Conservation (phyloP, 1,284 basidiomycete genomes). For the Tremellales sp. region DNA sequence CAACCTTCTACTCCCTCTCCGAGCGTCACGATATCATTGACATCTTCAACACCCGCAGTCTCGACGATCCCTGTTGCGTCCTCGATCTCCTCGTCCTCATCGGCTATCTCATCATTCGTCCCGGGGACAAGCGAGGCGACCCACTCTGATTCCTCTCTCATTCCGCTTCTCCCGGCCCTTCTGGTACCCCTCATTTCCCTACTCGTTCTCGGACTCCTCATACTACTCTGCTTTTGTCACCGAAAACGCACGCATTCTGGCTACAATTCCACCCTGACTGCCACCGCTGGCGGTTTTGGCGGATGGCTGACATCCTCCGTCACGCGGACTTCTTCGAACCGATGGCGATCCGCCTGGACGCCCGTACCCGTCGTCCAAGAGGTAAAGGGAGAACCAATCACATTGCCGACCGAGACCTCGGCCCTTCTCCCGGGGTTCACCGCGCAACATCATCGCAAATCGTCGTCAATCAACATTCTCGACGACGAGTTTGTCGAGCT, state of each 20-base stretch:
- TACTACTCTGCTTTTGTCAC: not conserved
- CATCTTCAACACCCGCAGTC: not conserved
- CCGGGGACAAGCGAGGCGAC: not conserved
- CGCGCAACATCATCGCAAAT: conserved; percentile 18
- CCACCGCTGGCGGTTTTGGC: not conserved
- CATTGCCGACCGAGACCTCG: conserved; percentile 18
- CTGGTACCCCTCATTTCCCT: conserved; percentile 4
- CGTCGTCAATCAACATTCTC: not conserved
- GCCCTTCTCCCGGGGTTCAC: conserved; percentile 19
- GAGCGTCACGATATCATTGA: not conserved
- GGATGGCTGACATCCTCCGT: not conserved
- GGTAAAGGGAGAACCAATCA: not conserved
- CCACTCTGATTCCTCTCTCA: not conserved
- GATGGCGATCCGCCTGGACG: not conserved
- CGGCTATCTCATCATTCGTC: conserved; percentile 4
- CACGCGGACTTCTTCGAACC: not conserved
- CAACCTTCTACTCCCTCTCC: not conserved
- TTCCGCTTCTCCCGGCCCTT: conserved; percentile 6
- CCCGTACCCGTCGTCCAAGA: not conserved
- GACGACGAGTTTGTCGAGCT: conserved; percentile 11
- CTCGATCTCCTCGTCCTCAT: not conserved
- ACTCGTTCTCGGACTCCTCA: conserved; percentile 1
- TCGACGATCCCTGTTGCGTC: conserved; percentile 1
- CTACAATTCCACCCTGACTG: not conserved
- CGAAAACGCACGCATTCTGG: not conserved